These are phyloP conservation scores for Dryas drummondii DNA, from an alignment of 306 rosid genomes.

Conservation along the genomic window DNA sequence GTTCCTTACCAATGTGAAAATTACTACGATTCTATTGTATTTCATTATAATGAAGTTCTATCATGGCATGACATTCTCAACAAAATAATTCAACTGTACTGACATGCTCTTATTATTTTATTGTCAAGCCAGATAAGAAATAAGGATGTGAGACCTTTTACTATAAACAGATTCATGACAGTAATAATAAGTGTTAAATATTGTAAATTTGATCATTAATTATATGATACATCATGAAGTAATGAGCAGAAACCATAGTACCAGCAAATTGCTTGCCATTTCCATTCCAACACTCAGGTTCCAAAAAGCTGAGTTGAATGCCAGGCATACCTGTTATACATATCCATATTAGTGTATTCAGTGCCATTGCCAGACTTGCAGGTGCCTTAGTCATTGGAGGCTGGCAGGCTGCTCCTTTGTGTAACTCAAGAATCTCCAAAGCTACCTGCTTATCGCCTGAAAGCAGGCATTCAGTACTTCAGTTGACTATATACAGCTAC, in stretches of 20 bases:
- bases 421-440: slow-evolving; percentile 20
- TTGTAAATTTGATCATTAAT: not conserved
- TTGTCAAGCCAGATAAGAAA: too few relatives aligned
- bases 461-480: slow-evolving; percentile 9
- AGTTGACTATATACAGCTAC: slow-evolving; percentile 30
- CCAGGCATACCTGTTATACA: slow-evolving; percentile 17
- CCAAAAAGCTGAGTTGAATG: slow-evolving; percentile 38
- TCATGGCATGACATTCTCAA: not conserved
- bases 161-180: not conserved
- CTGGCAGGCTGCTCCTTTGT: not conserved
- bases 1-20: not conserved
- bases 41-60: not conserved
- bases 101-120: not conserved
- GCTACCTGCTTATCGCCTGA: not conserved
- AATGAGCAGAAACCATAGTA: slow-evolving; percentile 16
- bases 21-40: not conserved
- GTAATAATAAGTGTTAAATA: not conserved
- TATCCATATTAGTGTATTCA: slow-evolving; percentile 8
- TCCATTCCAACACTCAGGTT: slow-evolving; percentile 39
- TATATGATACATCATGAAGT: slow-evolving; percentile 6
- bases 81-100: not conserved
- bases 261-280: slow-evolving; percentile 23
- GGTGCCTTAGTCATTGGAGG: slow-evolving; percentile 12
- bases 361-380: slow-evolving; percentile 1
- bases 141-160: too few relatives aligned